A percentile compares a stretch with the other conserved stretches of the same genome.
Conservation (phyloP, 202 grass and related monocot species). For the Elaeis oleifera region DNA sequence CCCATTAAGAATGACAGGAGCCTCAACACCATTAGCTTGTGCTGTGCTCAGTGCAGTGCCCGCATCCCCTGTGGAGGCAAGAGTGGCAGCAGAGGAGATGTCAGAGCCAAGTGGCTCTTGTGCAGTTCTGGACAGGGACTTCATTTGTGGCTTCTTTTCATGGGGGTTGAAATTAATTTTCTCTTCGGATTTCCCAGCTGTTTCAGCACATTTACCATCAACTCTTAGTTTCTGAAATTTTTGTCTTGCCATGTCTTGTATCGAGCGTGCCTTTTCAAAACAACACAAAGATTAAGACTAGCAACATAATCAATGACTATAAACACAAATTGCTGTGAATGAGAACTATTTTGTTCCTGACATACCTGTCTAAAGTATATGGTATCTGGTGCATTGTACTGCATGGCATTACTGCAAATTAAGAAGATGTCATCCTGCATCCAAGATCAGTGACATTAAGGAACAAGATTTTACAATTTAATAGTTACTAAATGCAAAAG, state of each 20-base stretch:
- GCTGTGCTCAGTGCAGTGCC: slow-evolving; percentile 45
- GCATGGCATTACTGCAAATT: slow-evolving; percentile 98
- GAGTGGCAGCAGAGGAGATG: slow-evolving; percentile 46
- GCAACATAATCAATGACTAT: too few relatives aligned
- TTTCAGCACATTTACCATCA: slow-evolving; percentile 43
- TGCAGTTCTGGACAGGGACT: slow-evolving; percentile 9
- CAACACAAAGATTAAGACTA: slow-evolving; percentile 10
- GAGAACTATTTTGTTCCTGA: neutral
- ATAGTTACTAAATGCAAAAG: neutral
- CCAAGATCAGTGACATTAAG: slow-evolving; percentile 18
- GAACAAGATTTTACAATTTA: neutral
- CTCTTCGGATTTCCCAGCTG: slow-evolving; percentile 40
- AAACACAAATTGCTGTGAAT: too few relatives aligned
- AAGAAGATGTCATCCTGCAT: slow-evolving; percentile 98
- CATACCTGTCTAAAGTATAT: slow-evolving; percentile 93
- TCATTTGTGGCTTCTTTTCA: slow-evolving; percentile 8
- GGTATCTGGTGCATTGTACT: slow-evolving; percentile 97
- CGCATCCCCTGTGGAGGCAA: slow-evolving; percentile 41
- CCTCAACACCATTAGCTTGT: slow-evolving; percentile 32
- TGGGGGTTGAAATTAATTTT: slow-evolving; percentile 34
- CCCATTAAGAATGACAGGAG: slow-evolving; percentile 30
- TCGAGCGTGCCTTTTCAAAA: slow-evolving; percentile 64
- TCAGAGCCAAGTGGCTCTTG: slow-evolving; percentile 56
- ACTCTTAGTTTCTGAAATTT: slow-evolving; percentile 81
- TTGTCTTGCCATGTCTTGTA: slow-evolving; percentile 93